phyloP scores from a whole-genome alignment of 2,329 filamentous ascomycete species.

The Fusarium denticulatum region DNA sequence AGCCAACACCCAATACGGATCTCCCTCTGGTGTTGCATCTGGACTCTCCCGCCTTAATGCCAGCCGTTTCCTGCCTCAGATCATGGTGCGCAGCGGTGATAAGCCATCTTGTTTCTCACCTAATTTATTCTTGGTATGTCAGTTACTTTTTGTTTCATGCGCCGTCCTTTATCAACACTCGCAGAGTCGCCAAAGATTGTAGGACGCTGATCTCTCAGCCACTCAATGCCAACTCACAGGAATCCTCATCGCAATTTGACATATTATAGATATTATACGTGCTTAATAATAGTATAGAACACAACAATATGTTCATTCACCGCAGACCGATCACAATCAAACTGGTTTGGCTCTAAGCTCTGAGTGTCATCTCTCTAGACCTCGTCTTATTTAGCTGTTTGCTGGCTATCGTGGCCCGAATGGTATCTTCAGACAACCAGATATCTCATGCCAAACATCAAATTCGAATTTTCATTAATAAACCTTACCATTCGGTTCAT shows the following conservation, averaged over 20 bases:
- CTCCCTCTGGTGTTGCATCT: background rate
- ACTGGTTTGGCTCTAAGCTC: background rate
- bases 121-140: fast-evolving
- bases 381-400: background rate
- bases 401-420: background rate
- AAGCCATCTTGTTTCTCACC: background rate
- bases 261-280: background rate
- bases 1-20: background rate
- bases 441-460: background rate
- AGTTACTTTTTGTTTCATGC: background rate
- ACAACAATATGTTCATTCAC: background rate
- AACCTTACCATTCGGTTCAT: background rate
- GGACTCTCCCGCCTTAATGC: background rate
- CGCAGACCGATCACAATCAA: background rate
- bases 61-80: background rate
- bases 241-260: background rate
- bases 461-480: no score
- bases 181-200: background rate
- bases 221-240: background rate
- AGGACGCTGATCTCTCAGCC: background rate
- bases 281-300: background rate
- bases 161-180: background rate
- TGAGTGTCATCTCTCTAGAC: background rate
- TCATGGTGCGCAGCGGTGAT: background rate
- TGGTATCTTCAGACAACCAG: background rate